Evolutionary conservation across 352 stramenopile species (phyloP).

Genomic region (Phytophthora uliginosa): DNA sequence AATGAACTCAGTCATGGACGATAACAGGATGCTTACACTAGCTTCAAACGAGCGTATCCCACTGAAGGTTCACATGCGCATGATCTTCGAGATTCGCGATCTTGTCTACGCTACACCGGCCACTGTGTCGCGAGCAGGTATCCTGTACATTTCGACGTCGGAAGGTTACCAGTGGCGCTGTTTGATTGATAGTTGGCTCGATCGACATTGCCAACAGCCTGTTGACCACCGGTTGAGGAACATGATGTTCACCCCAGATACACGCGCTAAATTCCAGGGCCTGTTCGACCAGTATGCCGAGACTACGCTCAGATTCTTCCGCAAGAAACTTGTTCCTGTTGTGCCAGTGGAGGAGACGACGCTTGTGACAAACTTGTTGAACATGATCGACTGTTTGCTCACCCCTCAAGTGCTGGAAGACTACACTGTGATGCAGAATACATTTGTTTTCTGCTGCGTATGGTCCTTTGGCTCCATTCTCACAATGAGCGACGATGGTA

Average conservation of each 20-base stretch:
- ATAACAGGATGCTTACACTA: slow-evolving; percentile 97
- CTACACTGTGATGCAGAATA: slow-evolving; percentile 90
- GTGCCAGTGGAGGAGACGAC: slow-evolving; percentile 96
- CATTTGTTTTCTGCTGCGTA: slow-evolving; percentile 97
- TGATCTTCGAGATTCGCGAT: slow-evolving; percentile 98
- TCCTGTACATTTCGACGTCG: slow-evolving; percentile 97
- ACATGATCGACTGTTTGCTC: slow-evolving; percentile 95
- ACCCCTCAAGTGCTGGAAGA: slow-evolving; percentile 84
- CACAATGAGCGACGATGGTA: slow-evolving; percentile 94
- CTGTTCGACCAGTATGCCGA: slow-evolving; percentile 96
- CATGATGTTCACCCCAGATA: slow-evolving; percentile 86
- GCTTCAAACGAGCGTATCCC: slow-evolving; percentile 98
- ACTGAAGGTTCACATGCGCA: slow-evolving; percentile 96
- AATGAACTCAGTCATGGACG: slow-evolving; percentile 98
- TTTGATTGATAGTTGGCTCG: slow-evolving; percentile 95
- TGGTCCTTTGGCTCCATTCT: slow-evolving; percentile 96
- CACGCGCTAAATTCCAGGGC: slow-evolving; percentile 78
- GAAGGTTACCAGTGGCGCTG: slow-evolving; percentile 96
- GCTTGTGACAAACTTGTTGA: slow-evolving; percentile 93
- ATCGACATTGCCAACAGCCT: slow-evolving; percentile 75
- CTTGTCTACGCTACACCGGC: slow-evolving; percentile 96
- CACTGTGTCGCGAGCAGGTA: slow-evolving; percentile 96
- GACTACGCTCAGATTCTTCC: slow-evolving; percentile 94
- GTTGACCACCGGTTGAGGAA: slow-evolving; percentile 74
- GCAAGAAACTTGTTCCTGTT: slow-evolving; percentile 93